Evolutionary conservation across 768 basidiomycete genomes (phyloP).

Genomic region (Boletus rufocinnamomeus): DNA sequence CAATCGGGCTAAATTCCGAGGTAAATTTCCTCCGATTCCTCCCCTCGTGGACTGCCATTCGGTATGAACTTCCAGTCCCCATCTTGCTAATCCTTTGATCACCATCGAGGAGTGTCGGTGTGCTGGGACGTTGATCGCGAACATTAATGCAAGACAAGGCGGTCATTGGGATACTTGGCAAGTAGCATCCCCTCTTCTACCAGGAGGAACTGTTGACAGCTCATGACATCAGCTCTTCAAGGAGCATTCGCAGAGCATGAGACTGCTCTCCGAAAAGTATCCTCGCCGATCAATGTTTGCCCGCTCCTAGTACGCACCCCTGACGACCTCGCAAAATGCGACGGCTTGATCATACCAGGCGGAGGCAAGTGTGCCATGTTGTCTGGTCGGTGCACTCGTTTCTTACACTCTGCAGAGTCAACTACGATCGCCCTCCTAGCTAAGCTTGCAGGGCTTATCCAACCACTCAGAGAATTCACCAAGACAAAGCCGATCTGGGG

Average conservation of each 20-base stretch:
- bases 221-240: constrained; percentile 70
- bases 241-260: constrained; percentile 93
- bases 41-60: neutral
- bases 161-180: constrained; percentile 57
- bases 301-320: constrained; percentile 67
- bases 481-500: constrained; percentile 84
- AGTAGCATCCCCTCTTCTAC: constrained; percentile 12
- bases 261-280: constrained; percentile 60
- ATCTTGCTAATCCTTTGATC: neutral
- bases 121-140: neutral
- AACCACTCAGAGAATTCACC: constrained; percentile 78
- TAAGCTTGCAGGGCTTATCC: constrained; percentile 69
- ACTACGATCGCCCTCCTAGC: constrained; percentile 88
- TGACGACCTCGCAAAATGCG: constrained; percentile 73
- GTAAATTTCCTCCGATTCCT: neutral
- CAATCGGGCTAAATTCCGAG: neutral
- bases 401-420: constrained; percentile 57
- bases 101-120: neutral
- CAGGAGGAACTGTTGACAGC: neutral
- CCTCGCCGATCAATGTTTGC: constrained; percentile 45
- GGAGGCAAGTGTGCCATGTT: constrained; percentile 57
- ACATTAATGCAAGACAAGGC: constrained; percentile 17
- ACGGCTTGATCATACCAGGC: constrained; percentile 91
- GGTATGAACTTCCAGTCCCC: constrained; percentile 5
- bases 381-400: neutral